phyloP scores from a whole-genome alignment of 768 basidiomycete species.

The Phlegmacium glaucopus region DNA sequence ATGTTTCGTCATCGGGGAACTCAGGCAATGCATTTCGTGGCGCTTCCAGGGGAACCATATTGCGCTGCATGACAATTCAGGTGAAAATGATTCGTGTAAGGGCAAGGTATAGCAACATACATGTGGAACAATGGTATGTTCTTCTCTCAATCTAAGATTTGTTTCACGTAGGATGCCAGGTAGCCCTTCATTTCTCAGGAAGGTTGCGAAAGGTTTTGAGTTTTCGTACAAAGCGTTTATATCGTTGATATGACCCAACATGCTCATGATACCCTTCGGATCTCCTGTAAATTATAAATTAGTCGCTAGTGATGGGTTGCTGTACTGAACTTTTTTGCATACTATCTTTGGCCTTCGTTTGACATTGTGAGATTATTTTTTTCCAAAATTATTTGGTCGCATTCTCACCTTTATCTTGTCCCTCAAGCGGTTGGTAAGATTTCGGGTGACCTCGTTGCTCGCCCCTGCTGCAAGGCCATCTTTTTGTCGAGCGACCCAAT shows the following conservation, averaged over 20 bases:
- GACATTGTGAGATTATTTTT: not conserved
- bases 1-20: constrained; percentile 21
- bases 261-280: not conserved
- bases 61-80: constrained; percentile 23
- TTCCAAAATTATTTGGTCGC: too few species aligned
- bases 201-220: constrained; percentile 32
- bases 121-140: constrained; percentile 36
- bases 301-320: not conserved
- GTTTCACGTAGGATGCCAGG: constrained; percentile 18
- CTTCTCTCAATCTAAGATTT: constrained; percentile 17
- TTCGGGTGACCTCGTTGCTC: not conserved
- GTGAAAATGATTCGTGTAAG: not conserved
- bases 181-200: constrained; percentile 27
- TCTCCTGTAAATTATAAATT: not conserved
- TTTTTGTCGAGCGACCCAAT: constrained; percentile 33
- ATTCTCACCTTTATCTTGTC: not conserved
- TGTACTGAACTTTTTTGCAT: not conserved
- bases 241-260: not conserved
- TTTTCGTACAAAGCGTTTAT: constrained; percentile 30
- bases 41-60: constrained; percentile 23
- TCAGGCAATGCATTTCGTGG: constrained; percentile 25
- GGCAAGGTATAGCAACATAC: constrained; percentile 22
- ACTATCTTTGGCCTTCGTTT: not conserved
- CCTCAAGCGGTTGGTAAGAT: not conserved
- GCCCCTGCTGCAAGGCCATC: constrained; percentile 11